Conservation (phyloP, 2,329 filamentous ascomycete genomes). For the Aureobasidium sp. region DNA sequence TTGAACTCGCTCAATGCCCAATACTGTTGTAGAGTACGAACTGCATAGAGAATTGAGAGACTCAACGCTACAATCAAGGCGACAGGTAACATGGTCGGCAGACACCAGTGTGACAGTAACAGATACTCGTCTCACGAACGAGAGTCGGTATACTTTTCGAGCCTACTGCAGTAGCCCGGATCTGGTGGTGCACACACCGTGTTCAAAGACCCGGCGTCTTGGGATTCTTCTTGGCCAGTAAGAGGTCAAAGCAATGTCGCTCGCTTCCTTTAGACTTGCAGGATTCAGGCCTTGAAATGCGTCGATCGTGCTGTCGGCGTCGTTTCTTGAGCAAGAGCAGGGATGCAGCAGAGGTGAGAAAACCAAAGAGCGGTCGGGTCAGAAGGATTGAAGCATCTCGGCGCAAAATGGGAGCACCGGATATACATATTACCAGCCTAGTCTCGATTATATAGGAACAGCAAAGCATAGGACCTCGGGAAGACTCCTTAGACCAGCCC, state of each 20-base stretch:
- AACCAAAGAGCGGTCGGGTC: constrained; percentile 4
- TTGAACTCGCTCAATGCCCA: constrained; percentile 29
- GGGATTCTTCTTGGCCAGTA: constrained; percentile 5
- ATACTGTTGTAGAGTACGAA: constrained; percentile 27
- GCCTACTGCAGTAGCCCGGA: constrained; percentile 6
- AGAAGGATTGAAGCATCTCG: constrained; percentile 1
- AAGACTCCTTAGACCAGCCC: background rate
- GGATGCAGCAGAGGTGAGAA: background rate
- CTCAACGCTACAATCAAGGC: constrained; percentile 7
- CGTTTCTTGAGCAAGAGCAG: background rate
- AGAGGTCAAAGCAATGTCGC: constrained; percentile 5
- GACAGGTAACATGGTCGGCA: background rate
- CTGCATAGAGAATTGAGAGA: constrained; percentile 14
- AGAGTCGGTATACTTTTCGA: background rate
- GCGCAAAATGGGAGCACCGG: background rate
- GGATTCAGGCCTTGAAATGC: background rate
- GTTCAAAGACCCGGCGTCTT: background rate
- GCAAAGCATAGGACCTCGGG: background rate
- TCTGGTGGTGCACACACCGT: constrained; percentile 8
- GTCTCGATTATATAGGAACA: background rate
- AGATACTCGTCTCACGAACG: background rate
- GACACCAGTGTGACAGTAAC: background rate
- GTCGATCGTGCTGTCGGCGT: background rate
- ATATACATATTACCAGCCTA: background rate
- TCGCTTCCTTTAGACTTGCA: background rate